These are phyloP conservation scores for Thalassiosira delicatula DNA, from an alignment of 352 stramenopile species.

Conservation along the genomic window DNA sequence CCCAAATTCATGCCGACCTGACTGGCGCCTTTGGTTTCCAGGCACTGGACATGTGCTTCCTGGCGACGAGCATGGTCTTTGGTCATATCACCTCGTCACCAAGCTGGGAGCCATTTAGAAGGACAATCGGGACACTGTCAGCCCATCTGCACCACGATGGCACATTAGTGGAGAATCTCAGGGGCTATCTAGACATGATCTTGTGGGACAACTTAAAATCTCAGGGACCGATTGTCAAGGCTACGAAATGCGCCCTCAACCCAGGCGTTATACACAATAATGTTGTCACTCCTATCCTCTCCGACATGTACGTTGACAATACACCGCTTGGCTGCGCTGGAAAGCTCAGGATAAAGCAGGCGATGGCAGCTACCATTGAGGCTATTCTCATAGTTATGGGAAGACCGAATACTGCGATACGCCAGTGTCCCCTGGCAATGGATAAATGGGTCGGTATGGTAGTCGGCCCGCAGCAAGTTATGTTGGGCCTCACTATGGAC, in stretches of 20 bases:
- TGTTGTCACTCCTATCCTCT: too few relatives aligned
- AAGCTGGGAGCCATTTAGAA: constrained; percentile 39
- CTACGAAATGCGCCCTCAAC: too few relatives aligned
- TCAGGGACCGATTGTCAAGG: too few relatives aligned
- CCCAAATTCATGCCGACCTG: constrained; percentile 14
- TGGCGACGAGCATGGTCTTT: constrained; percentile 49
- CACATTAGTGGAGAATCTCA: constrained; percentile 26
- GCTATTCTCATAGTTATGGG: constrained; percentile 54
- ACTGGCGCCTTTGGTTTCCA: constrained; percentile 41
- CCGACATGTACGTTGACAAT: too few relatives aligned
- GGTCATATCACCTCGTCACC: constrained; percentile 9
- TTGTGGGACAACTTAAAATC: too few relatives aligned
- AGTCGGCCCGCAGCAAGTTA: not conserved
- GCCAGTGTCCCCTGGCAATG: constrained; percentile 29
- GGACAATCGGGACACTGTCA: constrained; percentile 28
- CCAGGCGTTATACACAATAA: too few relatives aligned
- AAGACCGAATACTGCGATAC: not conserved
- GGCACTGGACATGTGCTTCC: not conserved
- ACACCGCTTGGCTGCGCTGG: not conserved
- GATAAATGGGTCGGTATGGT: constrained; percentile 47
- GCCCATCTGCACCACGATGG: not conserved
- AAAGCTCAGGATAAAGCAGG: not conserved
- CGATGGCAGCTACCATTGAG: constrained; percentile 27
- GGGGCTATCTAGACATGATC: constrained; percentile 24
- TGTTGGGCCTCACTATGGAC: constrained; percentile 32